Percentiles rank a stretch among this genome's conserved stretches.
Conservation (phyloP, 192 early-diverging fungal species). For the Backusella tarrabulga region DNA sequence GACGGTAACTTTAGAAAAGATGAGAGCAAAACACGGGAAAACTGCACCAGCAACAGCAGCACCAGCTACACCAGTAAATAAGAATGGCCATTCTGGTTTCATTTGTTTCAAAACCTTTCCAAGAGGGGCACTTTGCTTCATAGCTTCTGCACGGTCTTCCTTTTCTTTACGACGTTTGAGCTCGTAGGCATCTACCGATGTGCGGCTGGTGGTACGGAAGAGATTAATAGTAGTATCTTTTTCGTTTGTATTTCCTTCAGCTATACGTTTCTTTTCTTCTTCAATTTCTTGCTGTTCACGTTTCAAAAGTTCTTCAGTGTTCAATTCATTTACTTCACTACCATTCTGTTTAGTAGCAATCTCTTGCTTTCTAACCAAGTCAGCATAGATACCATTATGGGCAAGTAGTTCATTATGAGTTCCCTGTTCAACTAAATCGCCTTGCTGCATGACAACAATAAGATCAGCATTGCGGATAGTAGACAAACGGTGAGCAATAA, state of each 20-base stretch:
- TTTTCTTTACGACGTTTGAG: slow-evolving; percentile 34
- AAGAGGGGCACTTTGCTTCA: slow-evolving; percentile 54
- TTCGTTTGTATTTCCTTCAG: not conserved
- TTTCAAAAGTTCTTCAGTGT: slow-evolving; percentile 20
- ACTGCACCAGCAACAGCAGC: slow-evolving; percentile 69
- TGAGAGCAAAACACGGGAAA: slow-evolving; percentile 76
- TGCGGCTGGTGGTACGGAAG: slow-evolving; percentile 10
- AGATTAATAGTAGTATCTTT: slow-evolving; percentile 9
- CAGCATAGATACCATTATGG: slow-evolving; percentile 58
- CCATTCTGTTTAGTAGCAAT: slow-evolving; percentile 46
- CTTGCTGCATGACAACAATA: slow-evolving; percentile 82
- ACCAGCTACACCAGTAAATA: slow-evolving; percentile 59
- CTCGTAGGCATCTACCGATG: slow-evolving; percentile 30
- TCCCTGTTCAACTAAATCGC: slow-evolving; percentile 72
- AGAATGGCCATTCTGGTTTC: slow-evolving; percentile 49
- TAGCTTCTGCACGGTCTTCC: slow-evolving; percentile 35
- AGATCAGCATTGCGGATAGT: slow-evolving; percentile 84
- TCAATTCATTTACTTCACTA: slow-evolving; percentile 19
- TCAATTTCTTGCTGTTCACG: slow-evolving; percentile 5
- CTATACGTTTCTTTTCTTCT: not conserved
- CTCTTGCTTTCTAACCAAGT: slow-evolving; percentile 68
- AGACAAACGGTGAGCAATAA: slow-evolving; percentile 88
- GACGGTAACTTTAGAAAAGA: slow-evolving; percentile 46
- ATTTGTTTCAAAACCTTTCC: slow-evolving; percentile 48
- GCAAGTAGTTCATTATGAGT: slow-evolving; percentile 74